These are phyloP conservation scores for Decorospora gaudefroyi DNA, from an alignment of 2,329 filamentous ascomycete genomes.

Conservation along the genomic window DNA sequence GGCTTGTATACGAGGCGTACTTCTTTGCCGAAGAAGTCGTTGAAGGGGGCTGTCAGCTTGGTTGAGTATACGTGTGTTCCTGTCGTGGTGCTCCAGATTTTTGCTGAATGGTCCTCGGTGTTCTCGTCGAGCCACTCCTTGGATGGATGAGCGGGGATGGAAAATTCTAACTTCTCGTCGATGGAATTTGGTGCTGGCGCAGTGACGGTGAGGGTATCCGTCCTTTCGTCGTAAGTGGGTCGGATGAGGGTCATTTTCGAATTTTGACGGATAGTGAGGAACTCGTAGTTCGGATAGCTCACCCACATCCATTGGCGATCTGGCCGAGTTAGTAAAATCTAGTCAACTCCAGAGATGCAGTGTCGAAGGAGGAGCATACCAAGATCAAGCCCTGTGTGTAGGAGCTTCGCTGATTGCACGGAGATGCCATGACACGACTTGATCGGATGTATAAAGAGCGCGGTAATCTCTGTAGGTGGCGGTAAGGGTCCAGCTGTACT, in stretches of 20 bases:
- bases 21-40: conserved; percentile 59
- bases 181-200: conserved; percentile 49
- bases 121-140: conserved; percentile 59
- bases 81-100: conserved; percentile 64
- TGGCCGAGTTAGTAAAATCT: conserved; percentile 15
- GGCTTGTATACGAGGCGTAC: conserved; percentile 66
- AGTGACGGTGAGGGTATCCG: conserved; percentile 56
- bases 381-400: conserved; percentile 62
- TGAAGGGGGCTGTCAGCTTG: conserved; percentile 59
- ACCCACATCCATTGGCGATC: conserved; percentile 71
- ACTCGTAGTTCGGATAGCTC: conserved; percentile 57
- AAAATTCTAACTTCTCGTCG: conserved; percentile 47
- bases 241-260: conserved; percentile 67
- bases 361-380: conserved; percentile 24
- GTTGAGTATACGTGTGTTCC: conserved; percentile 61
- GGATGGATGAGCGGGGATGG: conserved; percentile 61
- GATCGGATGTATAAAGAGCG: conserved; percentile 65
- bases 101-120: conserved; percentile 55
- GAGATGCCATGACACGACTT: conserved; percentile 68
- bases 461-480: conserved; percentile 51
- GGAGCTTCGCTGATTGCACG: conserved; percentile 57
- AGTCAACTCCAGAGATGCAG: not conserved
- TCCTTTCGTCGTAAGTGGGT: conserved; percentile 54
- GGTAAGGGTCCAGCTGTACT: conserved; percentile 36
- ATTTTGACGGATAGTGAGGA: conserved; percentile 66